Evolutionary conservation across 352 stramenopile species (phyloP), one percentile per base, ranked within the genome.

Genomic region (Pythium volutum): DNA sequence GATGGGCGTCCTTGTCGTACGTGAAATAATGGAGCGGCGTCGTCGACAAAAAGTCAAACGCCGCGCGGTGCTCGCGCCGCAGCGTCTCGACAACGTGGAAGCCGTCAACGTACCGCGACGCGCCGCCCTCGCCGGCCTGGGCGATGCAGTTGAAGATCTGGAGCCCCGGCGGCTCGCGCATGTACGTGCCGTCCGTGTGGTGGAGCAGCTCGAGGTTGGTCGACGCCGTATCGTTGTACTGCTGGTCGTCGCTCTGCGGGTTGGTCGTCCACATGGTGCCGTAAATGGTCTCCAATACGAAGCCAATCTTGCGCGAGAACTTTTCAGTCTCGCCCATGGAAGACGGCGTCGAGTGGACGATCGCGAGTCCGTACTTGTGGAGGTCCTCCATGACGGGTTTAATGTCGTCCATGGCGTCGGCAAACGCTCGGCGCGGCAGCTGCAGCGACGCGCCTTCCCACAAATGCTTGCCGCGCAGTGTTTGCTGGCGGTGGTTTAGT

Each of bases 101-200:
- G 10, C 81, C 73, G 57, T 96, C 87, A 10, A 93, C 66, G 67
- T 93, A 93, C 36, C 83, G 84, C 53, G 81, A 93, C 34, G 85
- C 79, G 23, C 83, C 87, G 15, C 81, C 84, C 11, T 86, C 71
- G 12, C 76, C 77, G 8, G 85, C 86, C 56, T 95, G 85, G 6
- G 76, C 79, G 0, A 88, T 72, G 64, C 87, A 96, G 70, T 96
- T 96, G 71, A 96, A 96, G 63, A 96, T 91, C 67, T 96, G 87
- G 36, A 96, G 67, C 12, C 87, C 87, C n/a, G 87, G 84, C 12
- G 86, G 83, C 34, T 93, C 84, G 56, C 81, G 79, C 53, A 94
- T 89, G 73, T 96, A 96, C 63, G 82, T 95, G 70, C 82, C 83
- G 64, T 96, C 87, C 29, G 87, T 96, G 80, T 96, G 87, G 45